Percentiles rank a stretch among this genome's conserved stretches.
phyloP scores from a whole-genome alignment of 2,329 filamentous ascomycete species.

The Blastomyces emzantsi region DNA sequence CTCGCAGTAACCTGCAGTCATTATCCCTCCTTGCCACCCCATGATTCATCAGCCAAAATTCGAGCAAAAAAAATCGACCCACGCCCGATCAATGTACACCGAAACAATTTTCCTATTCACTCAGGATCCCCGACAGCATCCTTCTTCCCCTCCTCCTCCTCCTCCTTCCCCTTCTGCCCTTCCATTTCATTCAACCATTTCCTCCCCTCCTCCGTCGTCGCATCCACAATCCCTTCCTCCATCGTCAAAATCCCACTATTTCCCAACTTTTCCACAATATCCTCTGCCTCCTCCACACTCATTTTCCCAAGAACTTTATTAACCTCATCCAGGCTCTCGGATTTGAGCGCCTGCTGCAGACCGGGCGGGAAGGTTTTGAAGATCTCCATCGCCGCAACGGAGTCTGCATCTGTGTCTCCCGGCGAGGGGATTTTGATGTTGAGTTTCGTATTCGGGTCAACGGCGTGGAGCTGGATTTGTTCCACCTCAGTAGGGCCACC shows the following conservation, averaged over 20 bases:
- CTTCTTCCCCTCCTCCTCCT: constrained; percentile 66
- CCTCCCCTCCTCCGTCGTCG: constrained; percentile 79
- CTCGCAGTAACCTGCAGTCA: neutral
- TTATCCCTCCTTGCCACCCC: neutral
- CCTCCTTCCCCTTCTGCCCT: constrained; percentile 38
- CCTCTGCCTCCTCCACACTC: constrained; percentile 80
- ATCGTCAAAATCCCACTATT: constrained; percentile 83
- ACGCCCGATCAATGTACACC: neutral
- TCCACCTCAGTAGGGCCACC: constrained; percentile 60
- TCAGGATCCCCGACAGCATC: constrained; percentile 30
- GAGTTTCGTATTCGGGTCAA: constrained; percentile 87
- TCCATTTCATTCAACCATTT: constrained; percentile 69
- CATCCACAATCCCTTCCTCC: constrained; percentile 90
- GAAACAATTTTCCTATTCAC: constrained; percentile 15
- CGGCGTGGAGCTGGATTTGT: constrained; percentile 94
- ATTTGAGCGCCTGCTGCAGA: constrained; percentile 71
- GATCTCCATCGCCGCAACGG: constrained; percentile 57
- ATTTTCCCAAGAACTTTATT: constrained; percentile 83
- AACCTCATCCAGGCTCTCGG: constrained; percentile 79
- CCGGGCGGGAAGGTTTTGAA: constrained; percentile 79
- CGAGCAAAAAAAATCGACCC: neutral
- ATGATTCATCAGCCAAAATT: neutral
- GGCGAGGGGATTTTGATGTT: constrained; percentile 70
- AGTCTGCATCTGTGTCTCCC: constrained; percentile 54
- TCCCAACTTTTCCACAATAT: constrained; percentile 69